phyloP scores from a whole-genome alignment of 192 early-diverging fungal species.

The Lunasporangiospora selenospora region DNA sequence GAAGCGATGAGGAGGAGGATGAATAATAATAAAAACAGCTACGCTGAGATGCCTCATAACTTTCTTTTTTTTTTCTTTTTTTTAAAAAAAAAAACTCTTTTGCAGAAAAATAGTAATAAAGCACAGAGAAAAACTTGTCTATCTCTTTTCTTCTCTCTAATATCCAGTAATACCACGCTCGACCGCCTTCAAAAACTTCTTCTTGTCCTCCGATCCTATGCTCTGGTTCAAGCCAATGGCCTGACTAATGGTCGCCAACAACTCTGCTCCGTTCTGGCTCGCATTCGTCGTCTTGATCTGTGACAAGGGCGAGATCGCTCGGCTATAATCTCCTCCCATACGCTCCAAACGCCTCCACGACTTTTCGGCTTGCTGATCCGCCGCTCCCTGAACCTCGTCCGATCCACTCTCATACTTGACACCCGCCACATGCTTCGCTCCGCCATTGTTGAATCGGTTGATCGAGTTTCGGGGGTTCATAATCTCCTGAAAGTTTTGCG shows the following conservation, averaged over 20 bases:
- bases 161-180: conserved; percentile 20
- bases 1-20: conserved; percentile 31
- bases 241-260: conserved; percentile 14
- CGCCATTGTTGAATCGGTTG: conserved; percentile 41
- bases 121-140: too few species aligned
- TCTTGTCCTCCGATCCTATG: conserved; percentile 48
- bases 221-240: conserved; percentile 38
- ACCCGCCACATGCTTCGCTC: conserved; percentile 9
- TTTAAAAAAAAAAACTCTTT: too few species aligned
- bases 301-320: conserved; percentile 21
- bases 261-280: conserved; percentile 3
- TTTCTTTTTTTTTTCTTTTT: too few species aligned
- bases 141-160: too few species aligned
- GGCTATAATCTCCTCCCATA: conserved; percentile 40
- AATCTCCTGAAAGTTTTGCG: conserved; percentile 32
- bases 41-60: too few species aligned
- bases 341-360: conserved; percentile 47
- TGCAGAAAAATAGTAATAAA: too few species aligned
- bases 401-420: conserved; percentile 35
- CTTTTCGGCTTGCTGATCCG: conserved; percentile 23
- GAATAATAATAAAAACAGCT: conserved; percentile 4
- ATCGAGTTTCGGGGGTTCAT: conserved; percentile 31
- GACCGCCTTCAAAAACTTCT: conserved; percentile 31
- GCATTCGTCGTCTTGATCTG: conserved; percentile 3
- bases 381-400: conserved; percentile 10